phyloP scores from a whole-genome alignment of 2,329 filamentous ascomycete species.

The Fusarium chaquense region DNA sequence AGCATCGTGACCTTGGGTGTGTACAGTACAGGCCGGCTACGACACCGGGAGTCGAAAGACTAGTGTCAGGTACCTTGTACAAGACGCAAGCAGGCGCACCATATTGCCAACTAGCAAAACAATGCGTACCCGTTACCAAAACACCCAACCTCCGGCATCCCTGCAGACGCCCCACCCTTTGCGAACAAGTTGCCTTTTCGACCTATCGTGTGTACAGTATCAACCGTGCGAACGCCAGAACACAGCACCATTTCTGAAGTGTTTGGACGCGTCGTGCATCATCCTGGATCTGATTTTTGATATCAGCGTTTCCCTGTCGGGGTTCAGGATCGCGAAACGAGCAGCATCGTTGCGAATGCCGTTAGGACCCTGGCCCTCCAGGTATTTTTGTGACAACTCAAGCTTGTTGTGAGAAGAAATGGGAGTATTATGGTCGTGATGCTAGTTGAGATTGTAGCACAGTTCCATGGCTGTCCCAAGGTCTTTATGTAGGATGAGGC shows the following conservation, averaged over 20 bases:
- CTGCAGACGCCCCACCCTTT: slow-evolving; percentile 40
- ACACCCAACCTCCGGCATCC: slow-evolving; percentile 43
- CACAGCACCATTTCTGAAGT: slow-evolving; percentile 32
- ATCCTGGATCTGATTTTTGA: slow-evolving; percentile 44
- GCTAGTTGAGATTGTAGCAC: slow-evolving; percentile 25
- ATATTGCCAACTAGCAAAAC: slow-evolving; percentile 21
- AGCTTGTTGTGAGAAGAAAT: slow-evolving; percentile 15
- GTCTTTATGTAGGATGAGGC: slow-evolving; percentile 23
- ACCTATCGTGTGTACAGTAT: slow-evolving; percentile 33
- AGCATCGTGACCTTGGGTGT: slow-evolving; percentile 45
- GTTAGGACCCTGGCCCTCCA: slow-evolving; percentile 29
- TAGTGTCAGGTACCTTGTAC: slow-evolving; percentile 36
- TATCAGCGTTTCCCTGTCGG: slow-evolving; percentile 40
- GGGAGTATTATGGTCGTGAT: slow-evolving; percentile 16
- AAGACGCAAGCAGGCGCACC: slow-evolving; percentile 15
- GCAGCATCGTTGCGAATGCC: slow-evolving; percentile 46
- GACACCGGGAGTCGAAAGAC: slow-evolving; percentile 43
- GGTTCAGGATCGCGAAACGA: slow-evolving; percentile 42
- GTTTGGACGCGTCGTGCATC: slow-evolving; percentile 43
- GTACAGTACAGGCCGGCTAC: slow-evolving; percentile 42
- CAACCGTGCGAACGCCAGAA: slow-evolving; percentile 33
- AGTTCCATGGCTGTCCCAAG: slow-evolving; percentile 28
- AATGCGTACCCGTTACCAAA: slow-evolving; percentile 45
- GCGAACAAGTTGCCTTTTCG: slow-evolving; percentile 26
- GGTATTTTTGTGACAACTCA: slow-evolving; percentile 14